Percentiles rank a stretch among this genome's conserved stretches.
Evolutionary conservation across 225 moss, liverwort and hornwort species (phyloP).

Genomic region (Straminergon stramineum): DNA sequence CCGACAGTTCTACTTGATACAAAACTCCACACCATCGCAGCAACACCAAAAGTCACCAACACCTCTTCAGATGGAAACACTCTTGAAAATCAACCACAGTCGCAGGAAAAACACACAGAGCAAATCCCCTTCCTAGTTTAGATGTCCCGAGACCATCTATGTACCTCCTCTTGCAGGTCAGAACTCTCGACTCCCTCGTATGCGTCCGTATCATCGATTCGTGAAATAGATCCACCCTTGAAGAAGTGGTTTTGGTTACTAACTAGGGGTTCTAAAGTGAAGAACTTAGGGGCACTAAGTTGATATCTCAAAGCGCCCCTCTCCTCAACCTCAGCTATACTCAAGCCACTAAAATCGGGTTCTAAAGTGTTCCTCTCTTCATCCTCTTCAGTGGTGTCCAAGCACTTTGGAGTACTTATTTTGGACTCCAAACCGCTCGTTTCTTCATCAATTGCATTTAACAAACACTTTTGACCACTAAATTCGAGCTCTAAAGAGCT

Average conservation of each 20-base stretch:
- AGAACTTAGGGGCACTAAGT: conserved; percentile 1
- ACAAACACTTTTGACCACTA: not conserved
- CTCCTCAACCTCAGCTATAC: not conserved
- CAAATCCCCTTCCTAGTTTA: not conserved
- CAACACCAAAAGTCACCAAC: not conserved
- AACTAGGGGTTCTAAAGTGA: not conserved
- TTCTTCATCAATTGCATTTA: not conserved
- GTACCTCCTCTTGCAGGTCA: conserved; percentile 35
- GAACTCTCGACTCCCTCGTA: not conserved
- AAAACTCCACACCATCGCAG: not conserved
- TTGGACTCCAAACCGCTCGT: not conserved
- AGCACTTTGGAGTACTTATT: not conserved
- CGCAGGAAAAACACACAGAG: not conserved
- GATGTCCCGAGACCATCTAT: not conserved
- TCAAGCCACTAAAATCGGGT: not conserved
- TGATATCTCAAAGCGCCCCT: not conserved
- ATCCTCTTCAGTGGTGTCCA: not conserved
- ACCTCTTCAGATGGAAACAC: not conserved
- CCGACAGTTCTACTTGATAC: not conserved
- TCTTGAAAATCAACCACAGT: not conserved
- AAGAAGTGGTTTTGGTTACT: not conserved
- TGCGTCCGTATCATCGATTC: conserved; percentile 15
- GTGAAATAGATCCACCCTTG: not conserved
- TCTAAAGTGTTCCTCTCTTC: not conserved
- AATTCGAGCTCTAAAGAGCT: not conserved